phyloP scores from a whole-genome alignment of 2,329 filamentous ascomycete genomes.

The Aureobasidium mangrovei region DNA sequence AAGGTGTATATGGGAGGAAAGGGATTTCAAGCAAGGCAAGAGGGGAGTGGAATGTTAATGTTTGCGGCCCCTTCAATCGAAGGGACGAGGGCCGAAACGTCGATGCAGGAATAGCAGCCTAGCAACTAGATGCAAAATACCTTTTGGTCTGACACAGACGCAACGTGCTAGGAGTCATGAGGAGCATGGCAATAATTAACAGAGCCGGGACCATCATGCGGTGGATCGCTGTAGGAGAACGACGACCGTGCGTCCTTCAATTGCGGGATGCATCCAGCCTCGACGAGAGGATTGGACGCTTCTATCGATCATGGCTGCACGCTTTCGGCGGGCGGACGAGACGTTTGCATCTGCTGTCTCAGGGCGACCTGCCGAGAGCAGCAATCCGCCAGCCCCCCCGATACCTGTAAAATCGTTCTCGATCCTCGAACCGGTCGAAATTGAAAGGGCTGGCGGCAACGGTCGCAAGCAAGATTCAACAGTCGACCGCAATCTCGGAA shows the following conservation, averaged over 20 bases:
- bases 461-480: conserved; percentile 12
- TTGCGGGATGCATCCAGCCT: conserved; percentile 13
- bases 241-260: conserved; percentile 12
- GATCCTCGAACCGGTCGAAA: conserved; percentile 10
- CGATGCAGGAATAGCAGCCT: conserved; percentile 13
- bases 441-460: conserved; percentile 9
- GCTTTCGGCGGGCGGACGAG: conserved; percentile 9
- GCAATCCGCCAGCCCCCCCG: background rate
- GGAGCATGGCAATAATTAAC: conserved; percentile 15
- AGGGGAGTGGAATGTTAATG: conserved; percentile 14
- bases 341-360: conserved; percentile 15
- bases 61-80: conserved; percentile 11
- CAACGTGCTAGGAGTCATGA: conserved; percentile 13
- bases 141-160: conserved; percentile 14
- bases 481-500: conserved; percentile 10
- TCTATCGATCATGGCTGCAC: conserved; percentile 1
- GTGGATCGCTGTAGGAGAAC: conserved; percentile 2
- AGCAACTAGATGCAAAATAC: conserved; percentile 13
- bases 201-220: conserved; percentile 12
- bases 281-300: background rate
- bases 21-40: conserved; percentile 10
- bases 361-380: background rate
- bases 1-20: conserved; percentile 5
- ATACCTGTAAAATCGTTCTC: conserved; percentile 7
- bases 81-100: conserved; percentile 12